phyloP scores from a whole-genome alignment of 192 early-diverging fungal genomes.

The Chytriomyces hyalinus region DNA sequence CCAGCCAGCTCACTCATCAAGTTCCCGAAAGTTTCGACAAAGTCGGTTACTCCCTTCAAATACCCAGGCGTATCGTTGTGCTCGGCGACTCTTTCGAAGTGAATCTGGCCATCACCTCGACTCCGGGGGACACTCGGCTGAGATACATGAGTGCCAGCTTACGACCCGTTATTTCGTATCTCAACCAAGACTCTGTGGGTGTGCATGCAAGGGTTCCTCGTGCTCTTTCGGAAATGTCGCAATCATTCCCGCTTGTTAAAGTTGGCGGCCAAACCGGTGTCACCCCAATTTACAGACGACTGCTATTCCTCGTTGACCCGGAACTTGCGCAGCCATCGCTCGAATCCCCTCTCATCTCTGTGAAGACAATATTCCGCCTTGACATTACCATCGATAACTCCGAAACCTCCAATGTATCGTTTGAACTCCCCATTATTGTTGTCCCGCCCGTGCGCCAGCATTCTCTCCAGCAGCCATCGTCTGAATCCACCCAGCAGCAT shows the following conservation, averaged over 20 bases:
- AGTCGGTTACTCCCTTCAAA: conserved; percentile 26
- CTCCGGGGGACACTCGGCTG: conserved; percentile 16
- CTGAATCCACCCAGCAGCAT: background rate
- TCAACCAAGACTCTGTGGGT: background rate
- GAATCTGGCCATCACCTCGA: conserved; percentile 14
- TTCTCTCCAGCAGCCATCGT: background rate
- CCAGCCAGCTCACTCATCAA: conserved; percentile 14
- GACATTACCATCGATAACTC: background rate
- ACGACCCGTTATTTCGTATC: conserved; percentile 7
- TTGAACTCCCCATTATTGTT: conserved; percentile 16
- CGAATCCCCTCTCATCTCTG: conserved; percentile 6
- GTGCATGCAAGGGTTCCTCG: background rate
- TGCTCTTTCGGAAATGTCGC: conserved; percentile 4
- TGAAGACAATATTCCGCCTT: conserved; percentile 18
- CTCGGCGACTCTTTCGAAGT: conserved; percentile 24
- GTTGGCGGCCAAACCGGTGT: background rate
- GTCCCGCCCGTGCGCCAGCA: conserved; percentile 1
- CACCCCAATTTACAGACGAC: background rate
- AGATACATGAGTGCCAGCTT: conserved; percentile 13
- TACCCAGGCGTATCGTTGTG: conserved; percentile 9
- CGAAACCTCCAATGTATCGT: conserved; percentile 10
- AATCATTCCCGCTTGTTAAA: conserved; percentile 21
- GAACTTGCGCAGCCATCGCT: conserved; percentile 23
- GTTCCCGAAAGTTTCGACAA: conserved; percentile 5
- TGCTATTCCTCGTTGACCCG: conserved; percentile 8